Evolutionary conservation across 2,329 filamentous ascomycete genomes (phyloP).

Genomic region (Xylariaceae sp.): DNA sequence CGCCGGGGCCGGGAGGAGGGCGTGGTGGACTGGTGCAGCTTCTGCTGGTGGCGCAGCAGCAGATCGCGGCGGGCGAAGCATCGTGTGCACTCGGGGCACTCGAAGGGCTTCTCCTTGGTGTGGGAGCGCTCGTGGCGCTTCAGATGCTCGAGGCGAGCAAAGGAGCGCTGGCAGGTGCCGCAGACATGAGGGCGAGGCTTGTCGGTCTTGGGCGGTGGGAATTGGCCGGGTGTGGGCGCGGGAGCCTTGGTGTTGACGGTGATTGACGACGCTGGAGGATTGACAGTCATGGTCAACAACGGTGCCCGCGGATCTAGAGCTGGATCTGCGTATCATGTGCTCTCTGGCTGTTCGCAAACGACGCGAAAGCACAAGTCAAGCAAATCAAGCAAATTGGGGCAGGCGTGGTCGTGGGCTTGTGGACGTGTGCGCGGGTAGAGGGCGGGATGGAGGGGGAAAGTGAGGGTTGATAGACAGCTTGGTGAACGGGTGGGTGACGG

Average conservation of each 20-base stretch:
- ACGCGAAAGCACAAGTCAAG: too few relatives aligned
- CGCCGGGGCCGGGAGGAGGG: constrained; percentile 82
- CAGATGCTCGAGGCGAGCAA: constrained; percentile 90
- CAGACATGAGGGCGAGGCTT: constrained; percentile 96
- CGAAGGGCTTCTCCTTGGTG: constrained; percentile 88
- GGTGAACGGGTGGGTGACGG: constrained; percentile 13
- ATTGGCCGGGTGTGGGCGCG: constrained; percentile 33
- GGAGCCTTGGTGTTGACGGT: constrained; percentile 31
- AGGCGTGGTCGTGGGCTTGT: too few relatives aligned
- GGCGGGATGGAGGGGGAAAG: not conserved
- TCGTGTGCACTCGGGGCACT: constrained; percentile 88
- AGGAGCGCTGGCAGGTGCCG: constrained; percentile 83
- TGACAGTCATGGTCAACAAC: constrained; percentile 22
- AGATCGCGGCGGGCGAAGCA: constrained; percentile 94
- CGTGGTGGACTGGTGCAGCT: constrained; percentile 89
- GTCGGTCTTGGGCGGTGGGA: constrained; percentile 89
- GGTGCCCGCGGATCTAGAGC: not conserved
- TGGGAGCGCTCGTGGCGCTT: constrained; percentile 85
- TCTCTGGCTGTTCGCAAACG: too few relatives aligned
- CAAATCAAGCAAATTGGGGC: too few relatives aligned
- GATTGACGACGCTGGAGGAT: constrained; percentile 36
- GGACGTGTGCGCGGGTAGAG: too few relatives aligned
- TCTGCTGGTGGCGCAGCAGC: constrained; percentile 93
- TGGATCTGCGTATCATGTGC: not conserved
- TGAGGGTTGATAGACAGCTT: constrained; percentile 7